Percentiles rank a stretch among this genome's conserved stretches.
Conservation (phyloP, 2,329 filamentous ascomycete genomes). For the Fusarium guadeloupense region DNA sequence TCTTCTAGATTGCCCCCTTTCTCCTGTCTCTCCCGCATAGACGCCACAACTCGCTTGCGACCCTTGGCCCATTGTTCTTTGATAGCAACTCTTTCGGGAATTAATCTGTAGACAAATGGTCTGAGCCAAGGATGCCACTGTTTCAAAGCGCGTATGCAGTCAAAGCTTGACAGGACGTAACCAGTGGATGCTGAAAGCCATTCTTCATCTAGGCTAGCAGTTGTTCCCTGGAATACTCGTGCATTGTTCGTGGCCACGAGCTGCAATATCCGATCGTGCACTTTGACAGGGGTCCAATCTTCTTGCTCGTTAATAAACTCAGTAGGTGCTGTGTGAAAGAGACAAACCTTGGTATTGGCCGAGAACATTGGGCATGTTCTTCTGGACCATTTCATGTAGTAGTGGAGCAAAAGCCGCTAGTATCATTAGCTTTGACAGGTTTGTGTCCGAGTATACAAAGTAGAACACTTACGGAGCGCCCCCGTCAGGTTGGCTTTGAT, state of each 20-base stretch:
- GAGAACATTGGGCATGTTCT: neutral
- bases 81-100: constrained; percentile 10
- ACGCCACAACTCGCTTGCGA: neutral
- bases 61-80: constrained; percentile 19
- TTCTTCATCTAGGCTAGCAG: constrained; percentile 13
- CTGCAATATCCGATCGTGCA: constrained; percentile 5
- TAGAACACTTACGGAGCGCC: neutral
- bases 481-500: constrained; percentile 13
- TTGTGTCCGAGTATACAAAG: fast-evolving
- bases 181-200: constrained; percentile 7
- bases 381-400: constrained; percentile 2
- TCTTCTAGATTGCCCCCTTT: neutral
- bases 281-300: constrained; percentile 16
- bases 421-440: neutral
- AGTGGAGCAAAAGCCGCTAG: constrained; percentile 1
- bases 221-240: constrained; percentile 13
- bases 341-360: neutral
- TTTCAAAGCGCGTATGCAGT: constrained; percentile 20
- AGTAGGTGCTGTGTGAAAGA: fast-evolving
- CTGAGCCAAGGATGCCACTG: constrained; percentile 18
- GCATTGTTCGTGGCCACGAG: constrained; percentile 20
- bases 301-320: fast-evolving
- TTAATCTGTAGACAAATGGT: constrained; percentile 10
- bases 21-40: neutral
- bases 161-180: constrained; percentile 12